Conservation (phyloP, 164 flowering plant genomes). For the Amborella trichopoda region DNA sequence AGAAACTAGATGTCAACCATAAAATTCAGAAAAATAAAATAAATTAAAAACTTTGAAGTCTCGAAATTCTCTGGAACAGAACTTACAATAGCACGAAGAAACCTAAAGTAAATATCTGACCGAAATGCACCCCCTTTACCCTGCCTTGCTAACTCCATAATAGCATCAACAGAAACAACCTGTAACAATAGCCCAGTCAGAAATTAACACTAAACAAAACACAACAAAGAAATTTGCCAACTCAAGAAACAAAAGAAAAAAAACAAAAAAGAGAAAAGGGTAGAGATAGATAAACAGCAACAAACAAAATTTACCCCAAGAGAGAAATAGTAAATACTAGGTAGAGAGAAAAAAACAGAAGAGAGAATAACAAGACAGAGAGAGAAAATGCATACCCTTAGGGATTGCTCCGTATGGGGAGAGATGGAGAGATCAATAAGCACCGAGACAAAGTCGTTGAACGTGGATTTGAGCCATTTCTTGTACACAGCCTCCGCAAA, state of each 20-base stretch:
- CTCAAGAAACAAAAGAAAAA: conserved; percentile 2
- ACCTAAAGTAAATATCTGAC: conserved; percentile 47
- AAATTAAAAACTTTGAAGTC: too few relatives aligned
- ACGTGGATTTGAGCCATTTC: conserved; percentile 68
- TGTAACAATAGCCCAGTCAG: conserved; percentile 3
- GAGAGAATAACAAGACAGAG: not conserved
- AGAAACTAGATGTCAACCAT: too few relatives aligned
- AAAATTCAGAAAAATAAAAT: too few relatives aligned
- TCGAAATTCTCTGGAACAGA: too few relatives aligned
- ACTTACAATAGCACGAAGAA: conserved; percentile 60
- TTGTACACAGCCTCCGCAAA: conserved; percentile 48
- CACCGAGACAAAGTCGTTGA: conserved; percentile 46
- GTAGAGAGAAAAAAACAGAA: not conserved
- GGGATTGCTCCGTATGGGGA: conserved; percentile 31
- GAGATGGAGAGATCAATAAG: conserved; percentile 32
- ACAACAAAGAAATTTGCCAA: not conserved
- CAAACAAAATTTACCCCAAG: not conserved
- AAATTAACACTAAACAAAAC: not conserved
- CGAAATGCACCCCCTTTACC: conserved; percentile 61
- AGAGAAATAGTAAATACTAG: not conserved
- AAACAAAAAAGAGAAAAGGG: not conserved
- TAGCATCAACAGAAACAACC: conserved; percentile 69
- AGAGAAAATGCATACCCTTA: conserved; percentile 27
- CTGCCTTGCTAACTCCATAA: conserved; percentile 82
- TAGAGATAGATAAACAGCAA: conserved; percentile 1